A percentile compares a stretch with the other conserved stretches of the same genome.
Conservation (phyloP, 2,329 filamentous ascomycete genomes). For the Sporothrix sp. region DNA sequence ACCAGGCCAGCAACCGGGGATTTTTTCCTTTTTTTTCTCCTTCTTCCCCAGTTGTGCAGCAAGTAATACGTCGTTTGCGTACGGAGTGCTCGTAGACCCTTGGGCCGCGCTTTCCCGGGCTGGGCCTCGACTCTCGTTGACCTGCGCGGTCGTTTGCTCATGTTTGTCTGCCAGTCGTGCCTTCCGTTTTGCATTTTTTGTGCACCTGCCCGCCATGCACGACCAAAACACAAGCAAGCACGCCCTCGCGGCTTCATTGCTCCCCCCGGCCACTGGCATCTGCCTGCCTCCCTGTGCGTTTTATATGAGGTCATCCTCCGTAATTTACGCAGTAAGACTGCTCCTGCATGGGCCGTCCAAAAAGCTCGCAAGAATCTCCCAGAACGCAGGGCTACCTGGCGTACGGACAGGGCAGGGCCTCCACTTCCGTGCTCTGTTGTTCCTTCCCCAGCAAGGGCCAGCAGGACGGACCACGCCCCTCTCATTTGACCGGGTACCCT, state of each 20-base stretch:
- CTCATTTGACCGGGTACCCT: constrained; percentile 3
- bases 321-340: constrained; percentile 1
- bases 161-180: not conserved
- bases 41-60: not conserved
- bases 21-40: not conserved
- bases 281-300: not conserved
- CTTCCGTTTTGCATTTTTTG: not conserved
- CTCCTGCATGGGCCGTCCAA: not conserved
- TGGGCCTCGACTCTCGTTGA: not conserved
- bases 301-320: not conserved
- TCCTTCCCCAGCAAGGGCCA: constrained; percentile 5
- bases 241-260: too few species aligned
- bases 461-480: not conserved
- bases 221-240: too few species aligned
- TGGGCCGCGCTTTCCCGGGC: constrained; percentile 3
- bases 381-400: not conserved
- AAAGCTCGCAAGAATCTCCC: not conserved
- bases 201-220: constrained; percentile 5
- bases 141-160: not conserved
- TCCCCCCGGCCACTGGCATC: too few species aligned
- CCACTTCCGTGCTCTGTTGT: constrained; percentile 1
- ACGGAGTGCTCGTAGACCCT: too few species aligned
- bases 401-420: not conserved
- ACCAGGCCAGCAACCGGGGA: constrained; percentile 3
- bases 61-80: too few species aligned